Conservation (phyloP, 305 asterid genomes). For the Plantago rigida region DNA sequence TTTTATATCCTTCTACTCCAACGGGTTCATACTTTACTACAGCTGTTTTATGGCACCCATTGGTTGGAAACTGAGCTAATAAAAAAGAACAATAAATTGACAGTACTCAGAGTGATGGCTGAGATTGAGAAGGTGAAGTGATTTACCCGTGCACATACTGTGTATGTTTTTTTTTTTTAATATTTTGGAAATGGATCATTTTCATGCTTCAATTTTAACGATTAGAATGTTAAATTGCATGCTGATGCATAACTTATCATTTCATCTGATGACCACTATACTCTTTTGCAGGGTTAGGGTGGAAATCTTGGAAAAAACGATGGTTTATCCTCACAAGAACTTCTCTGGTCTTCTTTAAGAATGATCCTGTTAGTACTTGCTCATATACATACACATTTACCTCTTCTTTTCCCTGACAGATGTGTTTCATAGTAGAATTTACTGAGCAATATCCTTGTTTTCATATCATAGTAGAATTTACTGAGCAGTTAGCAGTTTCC, state of each 20-base stretch:
- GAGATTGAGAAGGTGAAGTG: constrained; percentile 13
- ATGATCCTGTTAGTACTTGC: constrained; percentile 56
- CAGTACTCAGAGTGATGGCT: background rate
- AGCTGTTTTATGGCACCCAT: background rate
- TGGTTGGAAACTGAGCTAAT: background rate
- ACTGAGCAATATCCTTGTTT: background rate
- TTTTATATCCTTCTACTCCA: too few relatives aligned
- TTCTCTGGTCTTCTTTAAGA: constrained; percentile 61
- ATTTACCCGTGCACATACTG: constrained; percentile 1
- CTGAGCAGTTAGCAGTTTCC: background rate
- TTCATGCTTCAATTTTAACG: constrained; percentile 6
- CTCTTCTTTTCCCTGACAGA: constrained; percentile 16
- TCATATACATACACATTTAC: constrained; percentile 11
- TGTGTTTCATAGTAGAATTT: constrained; percentile 14
- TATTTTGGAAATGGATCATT: constrained; percentile 8
- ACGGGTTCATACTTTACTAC: too few relatives aligned
- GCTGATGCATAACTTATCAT: constrained; percentile 18
- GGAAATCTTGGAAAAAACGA: constrained; percentile 72
- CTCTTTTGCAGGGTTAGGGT: constrained; percentile 74
- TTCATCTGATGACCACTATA: constrained; percentile 14
- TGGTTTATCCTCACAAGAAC: constrained; percentile 69
- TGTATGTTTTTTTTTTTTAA: constrained; percentile 5
- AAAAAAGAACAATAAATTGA: background rate
- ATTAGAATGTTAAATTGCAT: constrained; percentile 12
- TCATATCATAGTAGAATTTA: constrained; percentile 2